These are phyloP conservation scores for Pseudotulostoma volvatum DNA, from an alignment of 495 filamentous ascomycete genomes.

Conservation along the genomic window DNA sequence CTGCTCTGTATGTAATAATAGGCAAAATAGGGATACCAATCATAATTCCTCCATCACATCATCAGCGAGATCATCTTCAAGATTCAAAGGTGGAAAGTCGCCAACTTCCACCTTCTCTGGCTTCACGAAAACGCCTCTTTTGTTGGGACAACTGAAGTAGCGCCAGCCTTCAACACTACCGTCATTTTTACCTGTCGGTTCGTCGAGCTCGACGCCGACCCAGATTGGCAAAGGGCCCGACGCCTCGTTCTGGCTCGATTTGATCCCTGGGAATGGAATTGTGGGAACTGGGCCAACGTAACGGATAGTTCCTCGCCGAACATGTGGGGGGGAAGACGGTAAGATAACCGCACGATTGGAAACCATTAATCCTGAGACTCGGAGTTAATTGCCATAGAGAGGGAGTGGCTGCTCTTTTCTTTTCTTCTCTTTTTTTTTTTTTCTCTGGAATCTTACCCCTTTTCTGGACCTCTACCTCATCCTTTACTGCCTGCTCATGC, in stretches of 20 bases:
- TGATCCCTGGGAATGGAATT: constrained; percentile 44
- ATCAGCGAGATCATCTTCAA: constrained; percentile 44
- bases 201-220: constrained; percentile 74
- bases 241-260: neutral
- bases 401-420: no score
- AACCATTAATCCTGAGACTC: constrained; percentile 17
- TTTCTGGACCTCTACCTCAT: constrained; percentile 45
- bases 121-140: constrained; percentile 73
- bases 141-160: constrained; percentile 59
- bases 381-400: no score
- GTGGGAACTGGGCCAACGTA: constrained; percentile 71
- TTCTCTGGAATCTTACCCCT: constrained; percentile 41
- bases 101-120: constrained; percentile 82
- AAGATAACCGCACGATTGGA: constrained; percentile 24
- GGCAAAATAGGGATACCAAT: neutral
- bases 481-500: constrained; percentile 48
- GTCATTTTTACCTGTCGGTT: constrained; percentile 82
- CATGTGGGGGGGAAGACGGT: constrained; percentile 35
- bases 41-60: constrained; percentile 83
- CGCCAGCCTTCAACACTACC: constrained; percentile 60
- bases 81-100: constrained; percentile 50
- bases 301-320: constrained; percentile 64
- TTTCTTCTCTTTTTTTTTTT: no score
- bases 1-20: constrained; percentile 1
- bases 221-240: constrained; percentile 43